Percentiles rank a stretch among this genome's conserved stretches.
Conservation (phyloP, 2,329 filamentous ascomycete species). For the Cercospora sojina region DNA sequence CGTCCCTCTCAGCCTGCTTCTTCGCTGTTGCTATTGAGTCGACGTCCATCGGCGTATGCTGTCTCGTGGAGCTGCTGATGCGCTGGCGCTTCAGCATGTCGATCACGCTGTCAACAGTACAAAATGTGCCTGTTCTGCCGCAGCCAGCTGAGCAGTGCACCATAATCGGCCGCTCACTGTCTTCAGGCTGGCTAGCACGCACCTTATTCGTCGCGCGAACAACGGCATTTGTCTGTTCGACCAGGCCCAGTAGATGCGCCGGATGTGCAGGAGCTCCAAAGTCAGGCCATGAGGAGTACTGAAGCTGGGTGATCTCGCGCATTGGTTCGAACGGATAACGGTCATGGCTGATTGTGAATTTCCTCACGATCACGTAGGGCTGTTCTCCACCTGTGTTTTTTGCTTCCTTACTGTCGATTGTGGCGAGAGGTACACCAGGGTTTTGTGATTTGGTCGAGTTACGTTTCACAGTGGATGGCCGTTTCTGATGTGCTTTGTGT, state of each 20-base stretch:
- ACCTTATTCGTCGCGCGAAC: conserved; percentile 50
- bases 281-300: conserved; percentile 96
- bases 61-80: conserved; percentile 30
- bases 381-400: conserved; percentile 48
- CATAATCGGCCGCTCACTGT: conserved; percentile 66
- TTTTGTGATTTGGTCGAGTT: conserved; percentile 39
- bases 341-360: conserved; percentile 78
- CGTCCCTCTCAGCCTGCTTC: neutral
- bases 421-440: conserved; percentile 33
- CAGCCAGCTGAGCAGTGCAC: conserved; percentile 97
- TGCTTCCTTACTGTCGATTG: conserved; percentile 30
- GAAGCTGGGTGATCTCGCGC: conserved; percentile 89
- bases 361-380: conserved; percentile 78
- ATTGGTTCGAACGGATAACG: conserved; percentile 78
- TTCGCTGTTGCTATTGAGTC: conserved; percentile 25
- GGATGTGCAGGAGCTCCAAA: conserved; percentile 91
- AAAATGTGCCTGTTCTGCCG: conserved; percentile 93
- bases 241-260: conserved; percentile 77
- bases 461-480: conserved; percentile 40
- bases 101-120: conserved; percentile 91
- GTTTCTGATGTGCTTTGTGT: conserved; percentile 42
- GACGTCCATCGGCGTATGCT: conserved; percentile 48
- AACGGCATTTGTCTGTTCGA: conserved; percentile 84
- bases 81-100: conserved; percentile 93
- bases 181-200: conserved; percentile 52